These are phyloP conservation scores for Pseudopediastrum boryanum DNA, from an alignment of 139 green algal species.

Conservation along the genomic window DNA sequence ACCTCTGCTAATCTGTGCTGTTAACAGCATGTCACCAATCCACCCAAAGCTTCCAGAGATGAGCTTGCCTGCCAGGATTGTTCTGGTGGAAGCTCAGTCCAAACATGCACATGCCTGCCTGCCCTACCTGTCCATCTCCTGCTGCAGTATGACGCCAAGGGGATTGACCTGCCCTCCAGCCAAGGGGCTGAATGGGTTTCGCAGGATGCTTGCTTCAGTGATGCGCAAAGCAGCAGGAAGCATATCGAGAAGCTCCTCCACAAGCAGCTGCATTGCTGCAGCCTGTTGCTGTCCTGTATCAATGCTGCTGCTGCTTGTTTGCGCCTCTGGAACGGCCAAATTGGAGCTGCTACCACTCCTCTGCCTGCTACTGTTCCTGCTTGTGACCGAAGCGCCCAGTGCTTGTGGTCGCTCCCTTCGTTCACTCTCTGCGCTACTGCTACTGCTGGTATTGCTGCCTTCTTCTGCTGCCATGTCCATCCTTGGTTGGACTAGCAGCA, in stretches of 20 bases:
- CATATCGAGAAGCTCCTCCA: slow-evolving; percentile 46
- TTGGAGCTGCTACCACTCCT: neutral
- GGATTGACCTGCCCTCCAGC: slow-evolving; percentile 65
- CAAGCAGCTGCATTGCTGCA: neutral
- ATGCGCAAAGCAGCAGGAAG: slow-evolving; percentile 51
- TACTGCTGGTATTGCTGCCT: neutral
- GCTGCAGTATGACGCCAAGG: slow-evolving; percentile 60
- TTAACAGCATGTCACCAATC: neutral
- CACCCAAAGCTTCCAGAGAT: too few species aligned
- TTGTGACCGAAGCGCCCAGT: neutral
- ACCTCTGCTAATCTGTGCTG: neutral
- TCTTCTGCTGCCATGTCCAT: neutral
- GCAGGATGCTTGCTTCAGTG: slow-evolving; percentile 34
- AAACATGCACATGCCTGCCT: neutral
- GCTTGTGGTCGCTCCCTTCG: neutral
- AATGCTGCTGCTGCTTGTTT: slow-evolving; percentile 44
- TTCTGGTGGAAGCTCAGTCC: slow-evolving; percentile 16
- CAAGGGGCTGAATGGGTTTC: slow-evolving; percentile 51
- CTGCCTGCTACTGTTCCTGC: neutral
- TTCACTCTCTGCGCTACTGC: neutral
- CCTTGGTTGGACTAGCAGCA: slow-evolving; percentile 73
- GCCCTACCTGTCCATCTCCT: slow-evolving; percentile 60
- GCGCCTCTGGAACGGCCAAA: too few species aligned
- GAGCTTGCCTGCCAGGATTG: too few species aligned
- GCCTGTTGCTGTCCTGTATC: neutral